Evolutionary conservation across 257 asterid genomes (phyloP).

Genomic region (Anisodus tanguticus): DNA sequence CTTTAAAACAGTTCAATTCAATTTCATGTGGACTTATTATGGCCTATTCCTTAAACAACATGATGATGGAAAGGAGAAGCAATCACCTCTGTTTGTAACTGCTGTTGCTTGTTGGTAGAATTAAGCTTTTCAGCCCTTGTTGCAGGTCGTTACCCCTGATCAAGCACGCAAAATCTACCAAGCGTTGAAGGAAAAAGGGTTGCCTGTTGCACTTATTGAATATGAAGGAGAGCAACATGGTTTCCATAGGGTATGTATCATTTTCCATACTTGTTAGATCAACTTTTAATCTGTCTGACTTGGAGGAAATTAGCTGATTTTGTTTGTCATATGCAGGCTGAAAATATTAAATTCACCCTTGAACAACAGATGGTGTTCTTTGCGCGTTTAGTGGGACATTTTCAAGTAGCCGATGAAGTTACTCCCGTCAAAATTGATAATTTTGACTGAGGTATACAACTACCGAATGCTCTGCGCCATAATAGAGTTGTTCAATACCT

Average conservation of each 20-base stretch:
- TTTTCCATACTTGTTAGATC: background rate
- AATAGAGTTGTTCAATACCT: conserved; percentile 7
- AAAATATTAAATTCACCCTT: conserved; percentile 85
- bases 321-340: conserved; percentile 58
- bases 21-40: background rate
- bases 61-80: conserved; percentile 2
- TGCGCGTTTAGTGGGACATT: conserved; percentile 76
- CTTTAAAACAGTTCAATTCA: background rate
- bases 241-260: conserved; percentile 69
- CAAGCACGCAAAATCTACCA: conserved; percentile 88
- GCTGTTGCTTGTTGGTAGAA: conserved; percentile 25
- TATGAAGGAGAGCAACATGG: conserved; percentile 97
- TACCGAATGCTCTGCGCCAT: background rate
- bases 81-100: conserved; percentile 13
- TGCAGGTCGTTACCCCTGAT: conserved; percentile 84
- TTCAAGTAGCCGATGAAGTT: conserved; percentile 77
- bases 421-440: conserved; percentile 73
- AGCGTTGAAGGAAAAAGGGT: conserved; percentile 80
- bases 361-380: conserved; percentile 94
- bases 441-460: conserved; percentile 54
- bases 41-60: conserved; percentile 4
- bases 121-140: conserved; percentile 2
- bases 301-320: conserved; percentile 19
- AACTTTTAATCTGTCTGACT: conserved; percentile 9
- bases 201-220: conserved; percentile 88